These are phyloP conservation scores for Calocera viscosa DNA, from an alignment of 768 basidiomycete species.

Conservation along the genomic window DNA sequence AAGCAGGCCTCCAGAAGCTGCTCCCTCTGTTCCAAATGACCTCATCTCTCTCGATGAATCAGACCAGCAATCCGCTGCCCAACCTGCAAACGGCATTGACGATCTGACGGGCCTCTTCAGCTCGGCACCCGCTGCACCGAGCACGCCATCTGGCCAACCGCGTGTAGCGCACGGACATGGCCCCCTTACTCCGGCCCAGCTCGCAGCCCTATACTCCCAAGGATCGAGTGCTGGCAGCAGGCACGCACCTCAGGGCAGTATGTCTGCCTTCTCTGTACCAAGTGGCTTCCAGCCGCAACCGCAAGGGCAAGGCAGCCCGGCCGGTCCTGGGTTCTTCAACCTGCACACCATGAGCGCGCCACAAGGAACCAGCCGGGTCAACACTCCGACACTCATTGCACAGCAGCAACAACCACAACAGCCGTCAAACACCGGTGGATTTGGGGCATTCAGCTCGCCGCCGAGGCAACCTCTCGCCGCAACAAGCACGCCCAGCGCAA, in stretches of 20 bases:
- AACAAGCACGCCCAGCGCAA: neutral
- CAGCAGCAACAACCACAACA: neutral
- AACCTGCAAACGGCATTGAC: constrained; percentile 26
- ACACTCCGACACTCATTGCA: neutral
- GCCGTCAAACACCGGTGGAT: neutral
- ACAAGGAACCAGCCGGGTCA: neutral
- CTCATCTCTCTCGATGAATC: constrained; percentile 45
- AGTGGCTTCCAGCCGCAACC: neutral
- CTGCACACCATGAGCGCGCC: constrained; percentile 4
- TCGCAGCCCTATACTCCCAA: neutral
- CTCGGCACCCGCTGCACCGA: constrained; percentile 11
- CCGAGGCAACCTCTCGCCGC: neutral
- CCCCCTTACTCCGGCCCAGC: neutral
- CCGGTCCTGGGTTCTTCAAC: constrained; percentile 2
- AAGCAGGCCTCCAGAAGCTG: constrained; percentile 20
- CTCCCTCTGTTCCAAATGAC: constrained; percentile 46
- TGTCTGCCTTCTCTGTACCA: neutral
- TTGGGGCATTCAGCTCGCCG: neutral
- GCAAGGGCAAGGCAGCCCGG: neutral
- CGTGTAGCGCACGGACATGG: neutral
- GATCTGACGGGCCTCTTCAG: constrained; percentile 57
- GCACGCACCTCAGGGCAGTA: neutral
- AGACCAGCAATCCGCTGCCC: constrained; percentile 10
- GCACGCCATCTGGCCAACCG: constrained; percentile 9
- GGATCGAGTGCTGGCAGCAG: neutral